phyloP scores from a whole-genome alignment of 2,329 filamentous ascomycete species.

The Meredithiella fracta region DNA sequence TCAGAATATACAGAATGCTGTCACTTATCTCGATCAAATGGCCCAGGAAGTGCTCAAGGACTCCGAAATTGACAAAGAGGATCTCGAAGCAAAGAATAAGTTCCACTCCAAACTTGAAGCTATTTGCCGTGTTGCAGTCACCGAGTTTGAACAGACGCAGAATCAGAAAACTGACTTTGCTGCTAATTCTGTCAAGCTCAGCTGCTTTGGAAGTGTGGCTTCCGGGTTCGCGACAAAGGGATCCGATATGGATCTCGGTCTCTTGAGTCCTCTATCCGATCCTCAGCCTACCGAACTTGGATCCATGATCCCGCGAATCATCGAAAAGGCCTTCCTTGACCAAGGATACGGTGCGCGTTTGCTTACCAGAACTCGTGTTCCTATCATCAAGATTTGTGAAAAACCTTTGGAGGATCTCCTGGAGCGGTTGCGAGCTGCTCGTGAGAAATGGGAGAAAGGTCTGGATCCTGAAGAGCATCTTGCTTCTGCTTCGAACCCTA shows the following conservation, averaged over 20 bases:
- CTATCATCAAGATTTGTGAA: constrained; percentile 77
- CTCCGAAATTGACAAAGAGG: constrained; percentile 45
- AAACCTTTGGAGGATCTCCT: constrained; percentile 45
- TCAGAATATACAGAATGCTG: not conserved
- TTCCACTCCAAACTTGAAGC: constrained; percentile 50
- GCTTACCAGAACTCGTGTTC: constrained; percentile 62
- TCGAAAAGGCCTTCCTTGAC: constrained; percentile 60
- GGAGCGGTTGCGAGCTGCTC: constrained; percentile 44
- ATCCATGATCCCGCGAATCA: constrained; percentile 51
- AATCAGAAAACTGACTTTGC: constrained; percentile 31
- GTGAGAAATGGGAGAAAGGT: constrained; percentile 54
- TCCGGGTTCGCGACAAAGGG: constrained; percentile 75
- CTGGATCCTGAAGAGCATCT: constrained; percentile 16
- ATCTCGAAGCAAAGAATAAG: constrained; percentile 53
- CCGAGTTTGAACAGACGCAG: constrained; percentile 30
- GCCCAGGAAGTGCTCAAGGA: constrained; percentile 30
- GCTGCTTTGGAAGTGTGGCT: constrained; percentile 66
- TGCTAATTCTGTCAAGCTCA: constrained; percentile 44
- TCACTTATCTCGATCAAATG: constrained; percentile 12
- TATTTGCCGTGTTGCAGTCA: constrained; percentile 45
- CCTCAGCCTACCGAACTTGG: constrained; percentile 36
- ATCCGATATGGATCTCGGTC: constrained; percentile 81
- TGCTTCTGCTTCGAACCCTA: not conserved
- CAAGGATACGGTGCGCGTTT: constrained; percentile 60
- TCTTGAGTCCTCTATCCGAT: constrained; percentile 48